Evolutionary conservation across 495 filamentous ascomycete species (phyloP).

Genomic region (Xanthoparmelia taractica): DNA sequence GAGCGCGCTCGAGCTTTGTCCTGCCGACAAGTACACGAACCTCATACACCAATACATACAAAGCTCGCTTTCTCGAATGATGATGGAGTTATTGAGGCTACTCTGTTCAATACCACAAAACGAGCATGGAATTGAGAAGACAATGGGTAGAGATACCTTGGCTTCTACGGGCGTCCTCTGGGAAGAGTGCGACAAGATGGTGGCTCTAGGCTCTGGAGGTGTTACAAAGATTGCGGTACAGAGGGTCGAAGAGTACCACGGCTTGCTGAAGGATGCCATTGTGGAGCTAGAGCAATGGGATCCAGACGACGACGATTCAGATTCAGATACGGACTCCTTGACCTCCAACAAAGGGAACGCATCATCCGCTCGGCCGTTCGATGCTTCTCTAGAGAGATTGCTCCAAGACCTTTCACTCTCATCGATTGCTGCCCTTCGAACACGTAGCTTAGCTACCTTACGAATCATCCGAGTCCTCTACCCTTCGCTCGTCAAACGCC

Average conservation of each 20-base stretch:
- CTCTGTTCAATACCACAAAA: conserved; percentile 25
- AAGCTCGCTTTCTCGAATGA: conserved; percentile 29
- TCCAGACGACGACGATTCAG: conserved; percentile 48
- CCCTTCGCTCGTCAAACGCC: conserved; percentile 24
- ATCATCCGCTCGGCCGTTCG: background rate
- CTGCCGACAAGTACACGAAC: conserved; percentile 48
- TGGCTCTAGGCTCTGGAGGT: conserved; percentile 54
- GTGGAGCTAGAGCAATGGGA: conserved; percentile 81
- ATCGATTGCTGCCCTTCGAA: background rate
- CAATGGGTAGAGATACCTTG: conserved; percentile 25
- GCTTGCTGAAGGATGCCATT: conserved; percentile 69
- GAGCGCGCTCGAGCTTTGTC: conserved; percentile 57
- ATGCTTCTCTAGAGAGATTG: background rate
- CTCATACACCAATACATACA: conserved; percentile 48
- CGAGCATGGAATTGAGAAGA: conserved; percentile 27
- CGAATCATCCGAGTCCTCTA: conserved; percentile 21
- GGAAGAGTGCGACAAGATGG: conserved; percentile 64
- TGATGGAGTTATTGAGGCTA: conserved; percentile 37
- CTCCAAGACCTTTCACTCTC: background rate
- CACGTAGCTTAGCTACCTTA: conserved; percentile 5
- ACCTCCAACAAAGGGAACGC: conserved; percentile 22
- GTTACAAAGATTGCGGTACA: conserved; percentile 53
- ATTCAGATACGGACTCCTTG: conserved; percentile 37
- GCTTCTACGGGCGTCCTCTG: conserved; percentile 41
- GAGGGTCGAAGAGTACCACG: conserved; percentile 58